Evolutionary conservation across 2,329 filamentous ascomycete genomes (phyloP).

Genomic region (Ceratocystis smalleyi): DNA sequence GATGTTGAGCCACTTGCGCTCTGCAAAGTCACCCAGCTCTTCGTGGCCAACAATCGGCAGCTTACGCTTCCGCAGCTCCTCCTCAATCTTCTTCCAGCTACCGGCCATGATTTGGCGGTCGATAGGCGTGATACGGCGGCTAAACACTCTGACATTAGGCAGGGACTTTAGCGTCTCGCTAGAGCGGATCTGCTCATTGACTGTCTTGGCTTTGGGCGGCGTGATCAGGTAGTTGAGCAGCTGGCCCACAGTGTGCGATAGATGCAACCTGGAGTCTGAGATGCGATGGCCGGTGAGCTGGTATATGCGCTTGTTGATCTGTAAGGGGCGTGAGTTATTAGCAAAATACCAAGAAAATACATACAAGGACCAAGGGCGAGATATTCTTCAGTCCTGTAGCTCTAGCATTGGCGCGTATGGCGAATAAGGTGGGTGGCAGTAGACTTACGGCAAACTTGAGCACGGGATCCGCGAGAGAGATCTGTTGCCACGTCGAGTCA

Average conservation of each 20-base stretch:
- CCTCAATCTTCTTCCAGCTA: conserved; percentile 64
- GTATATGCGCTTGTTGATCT: conserved; percentile 69
- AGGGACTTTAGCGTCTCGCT: conserved; percentile 34
- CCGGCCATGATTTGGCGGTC: conserved; percentile 58
- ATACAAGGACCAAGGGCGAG: not conserved
- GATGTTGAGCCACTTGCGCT: conserved; percentile 30
- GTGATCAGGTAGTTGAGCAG: conserved; percentile 39
- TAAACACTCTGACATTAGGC: conserved; percentile 55
- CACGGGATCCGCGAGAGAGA: conserved; percentile 39
- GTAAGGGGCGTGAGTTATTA: conserved; percentile 16
- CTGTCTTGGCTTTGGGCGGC: conserved; percentile 42
- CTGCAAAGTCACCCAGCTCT: conserved; percentile 27
- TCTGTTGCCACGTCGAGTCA: conserved; percentile 41
- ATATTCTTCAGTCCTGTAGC: not conserved
- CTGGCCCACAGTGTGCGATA: conserved; percentile 37
- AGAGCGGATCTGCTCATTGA: conserved; percentile 43
- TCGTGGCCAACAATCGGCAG: conserved; percentile 41
- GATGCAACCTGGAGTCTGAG: conserved; percentile 50
- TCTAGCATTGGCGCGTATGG: not conserved
- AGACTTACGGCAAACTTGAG: conserved; percentile 59
- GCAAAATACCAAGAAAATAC: not conserved
- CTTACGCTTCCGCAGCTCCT: conserved; percentile 47
- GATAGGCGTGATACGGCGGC: conserved; percentile 49
- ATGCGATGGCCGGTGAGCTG: conserved; percentile 67
- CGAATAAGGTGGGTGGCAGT: not conserved